Percentiles rank a stretch among this genome's conserved stretches.
Evolutionary conservation across 192 early-diverging fungal species (phyloP).

Genomic region (Linnemannia zychae): DNA sequence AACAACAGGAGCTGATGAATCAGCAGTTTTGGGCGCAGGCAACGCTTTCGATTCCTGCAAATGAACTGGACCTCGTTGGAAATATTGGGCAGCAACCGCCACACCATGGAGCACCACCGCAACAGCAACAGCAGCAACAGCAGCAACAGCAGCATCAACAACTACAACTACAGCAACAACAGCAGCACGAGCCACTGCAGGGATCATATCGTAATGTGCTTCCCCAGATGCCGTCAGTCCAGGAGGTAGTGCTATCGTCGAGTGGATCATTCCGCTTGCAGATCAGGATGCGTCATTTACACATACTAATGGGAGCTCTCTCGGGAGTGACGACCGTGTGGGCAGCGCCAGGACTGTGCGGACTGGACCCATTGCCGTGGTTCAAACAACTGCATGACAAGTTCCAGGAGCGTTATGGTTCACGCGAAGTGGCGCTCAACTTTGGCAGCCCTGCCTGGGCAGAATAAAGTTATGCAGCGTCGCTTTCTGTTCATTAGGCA

Average conservation of each 20-base stretch:
- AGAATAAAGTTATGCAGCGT: neutral
- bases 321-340: constrained; percentile 18
- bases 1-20: neutral
- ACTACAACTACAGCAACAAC: neutral
- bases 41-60: neutral
- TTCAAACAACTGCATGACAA: constrained; percentile 13
- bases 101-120: neutral
- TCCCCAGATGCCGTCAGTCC: constrained; percentile 27
- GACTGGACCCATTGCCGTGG: neutral
- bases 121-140: neutral
- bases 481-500: neutral
- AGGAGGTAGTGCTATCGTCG: constrained; percentile 11
- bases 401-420: constrained; percentile 17
- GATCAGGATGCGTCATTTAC: constrained; percentile 28
- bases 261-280: neutral
- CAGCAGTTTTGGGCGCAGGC: neutral
- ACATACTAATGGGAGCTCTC: constrained; percentile 32
- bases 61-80: neutral
- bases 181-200: neutral
- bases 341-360: constrained; percentile 11
- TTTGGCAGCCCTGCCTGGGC: constrained; percentile 7
- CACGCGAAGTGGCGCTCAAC: constrained; percentile 12
- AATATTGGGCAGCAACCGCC: neutral
- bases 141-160: neutral
- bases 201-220: constrained; percentile 10